Evolutionary conservation across 1,284 basidiomycete species (phyloP), one percentile per base, ranked within the genome.

Genomic region (Fomitopsis betulina): DNA sequence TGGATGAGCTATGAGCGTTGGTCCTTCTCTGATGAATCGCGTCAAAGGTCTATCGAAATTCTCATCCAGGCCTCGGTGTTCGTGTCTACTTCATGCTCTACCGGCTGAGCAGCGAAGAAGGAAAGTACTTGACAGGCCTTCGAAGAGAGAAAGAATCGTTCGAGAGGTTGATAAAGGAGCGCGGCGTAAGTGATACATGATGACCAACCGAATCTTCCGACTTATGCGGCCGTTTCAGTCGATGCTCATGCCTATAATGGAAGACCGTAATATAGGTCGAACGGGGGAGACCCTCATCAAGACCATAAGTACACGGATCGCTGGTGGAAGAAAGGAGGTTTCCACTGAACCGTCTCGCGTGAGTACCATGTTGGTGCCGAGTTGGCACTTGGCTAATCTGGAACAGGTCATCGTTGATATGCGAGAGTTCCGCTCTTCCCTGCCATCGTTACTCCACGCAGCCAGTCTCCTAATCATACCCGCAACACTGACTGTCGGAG

Each of bases 81-180:
- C 82, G 95, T n/a, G 91, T 98, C 3, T 99, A 99, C 72, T 96
- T 98, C 71, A 88, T 98, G 86, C 80, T 94, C 19, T 98, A 98
- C 73, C 84, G 87, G 53, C 86, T 93, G 65, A 96, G 93, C 50
- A 93, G 92, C 62, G 97, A 99, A 70, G 96, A 99, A 68, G 94
- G 97, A 71, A 90, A 93, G 67, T 99, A 97, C 72, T 81, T 99
- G 25, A 90, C 91, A 37, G 89, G 88, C 1, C 84, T 98, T 53
- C 79, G 94, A 51, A 84, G 89, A 61, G 96, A 99, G 75, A 98
- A 98, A 70, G 93, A 98, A 59, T 87, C 95, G 0, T 99, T 99
- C 69, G 93, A 98, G 73, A 81, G 88, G 58, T 76, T 99, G 27
- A 98, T 99, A 70, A 90, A 88, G 64, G 96, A 98, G 73, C 86